These are phyloP conservation scores for Euphrasia arctica DNA, from an alignment of 305 asterid genomes.

Conservation along the genomic window DNA sequence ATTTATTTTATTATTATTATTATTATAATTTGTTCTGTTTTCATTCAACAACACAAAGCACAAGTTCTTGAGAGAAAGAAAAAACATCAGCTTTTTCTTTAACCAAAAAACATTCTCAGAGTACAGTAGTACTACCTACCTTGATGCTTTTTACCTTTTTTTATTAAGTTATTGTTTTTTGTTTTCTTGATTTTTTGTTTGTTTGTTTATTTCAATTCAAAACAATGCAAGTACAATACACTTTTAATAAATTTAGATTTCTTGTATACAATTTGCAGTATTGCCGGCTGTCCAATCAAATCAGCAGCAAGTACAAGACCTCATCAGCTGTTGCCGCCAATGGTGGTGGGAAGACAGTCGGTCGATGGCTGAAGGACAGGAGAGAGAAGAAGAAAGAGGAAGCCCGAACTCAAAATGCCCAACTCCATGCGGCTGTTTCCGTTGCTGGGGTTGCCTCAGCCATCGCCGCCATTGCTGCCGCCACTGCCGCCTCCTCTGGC, in stretches of 20 bases:
- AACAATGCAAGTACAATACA: slow-evolving; percentile 19
- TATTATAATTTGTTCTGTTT: slow-evolving; percentile 9
- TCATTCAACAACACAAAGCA: slow-evolving; percentile 36
- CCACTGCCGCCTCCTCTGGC: slow-evolving; percentile 84
- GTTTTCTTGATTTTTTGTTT: neutral
- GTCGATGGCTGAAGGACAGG: slow-evolving; percentile 97
- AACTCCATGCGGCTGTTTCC: slow-evolving; percentile 89
- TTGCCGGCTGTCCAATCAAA: slow-evolving; percentile 42
- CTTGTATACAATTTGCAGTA: slow-evolving; percentile 32
- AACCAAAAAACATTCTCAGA: slow-evolving; percentile 32
- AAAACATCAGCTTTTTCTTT: slow-evolving; percentile 53
- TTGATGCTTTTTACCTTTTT: slow-evolving; percentile 33
- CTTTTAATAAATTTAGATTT: no score
- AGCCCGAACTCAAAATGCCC: slow-evolving; percentile 83
- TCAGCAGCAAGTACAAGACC: slow-evolving; percentile 50
- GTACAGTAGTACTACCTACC: slow-evolving; percentile 24
- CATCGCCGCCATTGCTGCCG: slow-evolving; percentile 93
- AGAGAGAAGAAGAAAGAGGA: slow-evolving; percentile 96
- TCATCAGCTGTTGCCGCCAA: slow-evolving; percentile 30
- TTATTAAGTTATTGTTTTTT: neutral
- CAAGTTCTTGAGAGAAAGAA: slow-evolving; percentile 40
- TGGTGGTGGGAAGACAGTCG: slow-evolving; percentile 85
- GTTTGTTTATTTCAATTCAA: no score
- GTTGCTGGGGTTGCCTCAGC: slow-evolving; percentile 98
- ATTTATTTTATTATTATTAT: neutral